A percentile compares a stretch with the other conserved stretches of the same genome.
Evolutionary conservation across 2,329 filamentous ascomycete species (phyloP).

Genomic region (Pseudohalonectria lignicola): DNA sequence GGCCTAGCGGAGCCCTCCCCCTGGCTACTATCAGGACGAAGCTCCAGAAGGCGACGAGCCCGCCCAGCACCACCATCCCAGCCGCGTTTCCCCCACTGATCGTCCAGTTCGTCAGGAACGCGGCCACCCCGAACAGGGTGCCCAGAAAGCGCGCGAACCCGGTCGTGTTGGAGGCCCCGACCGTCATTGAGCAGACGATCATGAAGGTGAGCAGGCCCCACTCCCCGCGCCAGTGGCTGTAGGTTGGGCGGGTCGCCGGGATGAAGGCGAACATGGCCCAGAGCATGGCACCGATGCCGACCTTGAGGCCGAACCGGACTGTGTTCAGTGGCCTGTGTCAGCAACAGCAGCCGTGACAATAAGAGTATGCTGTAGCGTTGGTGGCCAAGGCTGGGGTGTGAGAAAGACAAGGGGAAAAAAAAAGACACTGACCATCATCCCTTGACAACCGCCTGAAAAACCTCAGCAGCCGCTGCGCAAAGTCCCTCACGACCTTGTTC

Average conservation of each 20-base stretch:
- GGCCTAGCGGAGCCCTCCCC: conserved; percentile 78
- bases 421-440: conserved; percentile 34
- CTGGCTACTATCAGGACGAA: conserved; percentile 83
- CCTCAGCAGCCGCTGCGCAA: conserved; percentile 34
- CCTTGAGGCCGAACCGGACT: conserved; percentile 77
- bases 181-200: conserved; percentile 96
- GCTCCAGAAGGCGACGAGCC: conserved; percentile 68
- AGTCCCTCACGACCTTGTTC: conserved; percentile 27
- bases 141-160: conserved; percentile 78
- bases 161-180: conserved; percentile 90
- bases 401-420: too few species aligned
- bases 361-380: not conserved
- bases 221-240: conserved; percentile 84
- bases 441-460: conserved; percentile 36
- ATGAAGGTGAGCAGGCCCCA: conserved; percentile 97
- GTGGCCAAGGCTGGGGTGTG: not conserved
- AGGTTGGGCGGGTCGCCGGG: conserved; percentile 63
- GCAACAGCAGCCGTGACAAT: not conserved
- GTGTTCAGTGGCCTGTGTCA: conserved; percentile 7
- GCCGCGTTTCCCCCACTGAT: conserved; percentile 63
- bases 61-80: conserved; percentile 70
- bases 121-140: conserved; percentile 68
- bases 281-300: conserved; percentile 77
- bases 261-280: conserved; percentile 89
- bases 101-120: conserved; percentile 70